phyloP scores from a whole-genome alignment of 257 asterid species.

The Fraxinus americana region DNA sequence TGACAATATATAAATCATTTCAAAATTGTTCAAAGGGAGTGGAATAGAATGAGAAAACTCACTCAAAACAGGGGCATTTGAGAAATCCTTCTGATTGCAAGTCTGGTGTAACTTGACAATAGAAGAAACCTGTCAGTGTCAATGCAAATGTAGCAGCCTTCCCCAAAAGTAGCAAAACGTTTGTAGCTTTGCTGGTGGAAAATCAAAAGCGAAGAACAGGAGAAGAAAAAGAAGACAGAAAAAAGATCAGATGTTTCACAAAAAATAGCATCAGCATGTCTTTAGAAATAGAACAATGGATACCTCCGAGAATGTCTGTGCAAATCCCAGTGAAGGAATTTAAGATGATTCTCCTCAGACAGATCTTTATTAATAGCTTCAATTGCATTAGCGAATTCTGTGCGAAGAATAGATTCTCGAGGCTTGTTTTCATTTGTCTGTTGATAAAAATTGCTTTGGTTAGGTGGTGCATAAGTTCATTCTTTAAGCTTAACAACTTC shows the following conservation, averaged over 20 bases:
- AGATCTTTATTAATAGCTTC: slow-evolving; percentile 64
- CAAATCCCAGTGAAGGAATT: slow-evolving; percentile 80
- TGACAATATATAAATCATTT: slow-evolving; percentile 1
- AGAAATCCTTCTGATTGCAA: slow-evolving; percentile 53
- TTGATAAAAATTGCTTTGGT: slow-evolving; percentile 27
- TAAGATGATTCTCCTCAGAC: slow-evolving; percentile 59
- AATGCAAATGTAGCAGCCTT: slow-evolving; percentile 91
- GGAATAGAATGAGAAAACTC: slow-evolving; percentile 42
- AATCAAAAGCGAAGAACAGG: slow-evolving; percentile 7
- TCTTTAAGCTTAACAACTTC: slow-evolving; percentile 7
- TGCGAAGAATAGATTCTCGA: slow-evolving; percentile 76
- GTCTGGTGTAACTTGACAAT: slow-evolving; percentile 63
- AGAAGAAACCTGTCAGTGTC: slow-evolving; percentile 84
- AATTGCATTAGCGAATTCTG: slow-evolving; percentile 75
- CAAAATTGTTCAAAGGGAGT: slow-evolving; percentile 19
- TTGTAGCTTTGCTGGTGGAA: slow-evolving; percentile 74
- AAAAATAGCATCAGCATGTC: neutral
- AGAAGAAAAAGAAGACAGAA: slow-evolving; percentile 20
- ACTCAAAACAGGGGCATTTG: slow-evolving; percentile 62
- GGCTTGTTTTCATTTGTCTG: slow-evolving; percentile 81
- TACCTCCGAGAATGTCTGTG: slow-evolving; percentile 61
- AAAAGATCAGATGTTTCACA: slow-evolving; percentile 27
- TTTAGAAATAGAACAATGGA: slow-evolving; percentile 10
- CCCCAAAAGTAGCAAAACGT: slow-evolving; percentile 81
- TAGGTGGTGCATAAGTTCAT: slow-evolving; percentile 20